Conservation (phyloP, 768 basidiomycete species). For the Kwoniella shandongensis region DNA sequence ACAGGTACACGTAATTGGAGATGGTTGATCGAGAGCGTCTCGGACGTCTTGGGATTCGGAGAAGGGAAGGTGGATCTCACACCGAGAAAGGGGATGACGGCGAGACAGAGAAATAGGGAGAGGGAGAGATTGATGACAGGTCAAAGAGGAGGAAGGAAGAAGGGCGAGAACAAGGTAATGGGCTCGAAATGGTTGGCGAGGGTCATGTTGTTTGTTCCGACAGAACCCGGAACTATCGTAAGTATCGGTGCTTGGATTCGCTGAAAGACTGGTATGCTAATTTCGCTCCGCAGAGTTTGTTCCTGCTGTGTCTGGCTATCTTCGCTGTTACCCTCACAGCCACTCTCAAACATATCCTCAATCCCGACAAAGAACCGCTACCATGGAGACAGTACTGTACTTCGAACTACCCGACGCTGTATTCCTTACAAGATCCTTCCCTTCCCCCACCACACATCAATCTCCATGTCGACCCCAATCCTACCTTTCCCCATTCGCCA, state of each 20-base stretch:
- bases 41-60: slow-evolving; percentile 4
- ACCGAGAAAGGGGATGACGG: slow-evolving; percentile 16
- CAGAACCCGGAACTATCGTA: slow-evolving; percentile 36
- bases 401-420: slow-evolving; percentile 56
- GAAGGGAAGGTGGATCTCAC: not conserved
- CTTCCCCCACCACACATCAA: slow-evolving; percentile 45
- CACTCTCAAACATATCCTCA: slow-evolving; percentile 84
- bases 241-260: slow-evolving; percentile 11
- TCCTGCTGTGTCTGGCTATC: slow-evolving; percentile 71
- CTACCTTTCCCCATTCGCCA: slow-evolving; percentile 12
- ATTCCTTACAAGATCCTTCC: slow-evolving; percentile 31
- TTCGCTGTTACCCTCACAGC: slow-evolving; percentile 83
- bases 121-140: slow-evolving; percentile 32
- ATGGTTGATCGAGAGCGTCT: slow-evolving; percentile 23
- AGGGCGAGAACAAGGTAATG: slow-evolving; percentile 11
- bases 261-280: not conserved
- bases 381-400: slow-evolving; percentile 92
- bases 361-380: slow-evolving; percentile 91
- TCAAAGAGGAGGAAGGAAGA: slow-evolving; percentile 3
- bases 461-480: slow-evolving; percentile 51
- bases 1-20: slow-evolving; percentile 31
- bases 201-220: slow-evolving; percentile 33
- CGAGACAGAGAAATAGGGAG: slow-evolving; percentile 27
- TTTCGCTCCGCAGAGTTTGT: slow-evolving; percentile 56
- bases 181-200: slow-evolving; percentile 32